phyloP scores from a whole-genome alignment of 2,329 filamentous ascomycete species.

The Dactylellina cionopaga region DNA sequence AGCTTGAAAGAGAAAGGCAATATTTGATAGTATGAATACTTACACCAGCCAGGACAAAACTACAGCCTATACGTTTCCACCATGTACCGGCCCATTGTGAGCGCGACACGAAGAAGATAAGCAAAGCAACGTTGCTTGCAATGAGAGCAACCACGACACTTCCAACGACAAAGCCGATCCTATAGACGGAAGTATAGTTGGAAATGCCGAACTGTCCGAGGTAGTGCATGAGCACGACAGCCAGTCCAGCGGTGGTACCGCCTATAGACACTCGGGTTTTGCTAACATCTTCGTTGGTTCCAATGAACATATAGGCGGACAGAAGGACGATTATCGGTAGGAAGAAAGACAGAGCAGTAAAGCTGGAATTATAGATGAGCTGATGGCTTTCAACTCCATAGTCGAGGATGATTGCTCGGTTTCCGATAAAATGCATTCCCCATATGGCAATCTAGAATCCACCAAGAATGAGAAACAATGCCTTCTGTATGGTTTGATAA shows the following conservation, averaged over 20 bases:
- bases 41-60: conserved; percentile 73
- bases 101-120: conserved; percentile 80
- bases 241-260: conserved; percentile 75
- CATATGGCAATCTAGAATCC: conserved; percentile 63
- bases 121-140: conserved; percentile 75
- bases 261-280: conserved; percentile 71
- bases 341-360: conserved; percentile 81
- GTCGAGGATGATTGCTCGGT: conserved; percentile 78
- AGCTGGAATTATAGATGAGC: conserved; percentile 76
- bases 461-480: conserved; percentile 10
- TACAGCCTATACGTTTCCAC: conserved; percentile 77
- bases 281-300: conserved; percentile 68
- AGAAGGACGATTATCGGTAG: conserved; percentile 79
- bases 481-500: conserved; percentile 7
- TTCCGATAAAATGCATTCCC: conserved; percentile 81
- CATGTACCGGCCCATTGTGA: conserved; percentile 80
- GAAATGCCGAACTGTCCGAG: conserved; percentile 79
- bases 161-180: conserved; percentile 70
- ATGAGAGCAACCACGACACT: conserved; percentile 77
- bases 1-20: neutral
- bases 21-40: neutral
- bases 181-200: conserved; percentile 77
- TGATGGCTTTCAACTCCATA: conserved; percentile 72
- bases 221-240: conserved; percentile 88
- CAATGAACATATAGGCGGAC: conserved; percentile 76